Percentiles rank a stretch among this genome's conserved stretches.
Evolutionary conservation across 768 basidiomycete species (phyloP).

Genomic region (Leccinum variicolor): DNA sequence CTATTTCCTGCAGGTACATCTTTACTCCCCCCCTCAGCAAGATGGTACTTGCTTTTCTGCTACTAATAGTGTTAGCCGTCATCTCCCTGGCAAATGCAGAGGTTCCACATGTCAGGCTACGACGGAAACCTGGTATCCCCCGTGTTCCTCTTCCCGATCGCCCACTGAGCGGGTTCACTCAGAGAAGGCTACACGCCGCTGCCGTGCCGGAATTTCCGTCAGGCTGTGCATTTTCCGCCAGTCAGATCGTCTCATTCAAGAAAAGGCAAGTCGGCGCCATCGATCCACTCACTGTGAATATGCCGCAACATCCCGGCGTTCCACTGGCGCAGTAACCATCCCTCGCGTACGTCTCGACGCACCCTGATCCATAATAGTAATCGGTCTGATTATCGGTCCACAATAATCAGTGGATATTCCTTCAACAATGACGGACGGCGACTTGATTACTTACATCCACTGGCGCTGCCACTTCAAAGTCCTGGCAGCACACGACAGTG

Average conservation of each 20-base stretch:
- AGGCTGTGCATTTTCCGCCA: no score
- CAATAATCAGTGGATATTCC: background rate
- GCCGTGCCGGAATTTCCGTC: no score
- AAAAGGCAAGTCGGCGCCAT: background rate
- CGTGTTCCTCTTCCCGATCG: slow-evolving; percentile 10
- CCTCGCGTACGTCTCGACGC: background rate
- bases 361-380: background rate
- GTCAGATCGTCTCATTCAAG: background rate
- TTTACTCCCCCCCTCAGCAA: background rate
- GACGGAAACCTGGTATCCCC: slow-evolving; percentile 16
- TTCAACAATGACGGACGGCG: background rate
- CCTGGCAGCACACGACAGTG: background rate
- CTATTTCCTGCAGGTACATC: background rate
- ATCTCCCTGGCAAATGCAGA: slow-evolving; percentile 18
- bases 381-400: background rate
- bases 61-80: slow-evolving; percentile 10
- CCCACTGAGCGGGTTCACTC: no score
- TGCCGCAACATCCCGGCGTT: background rate
- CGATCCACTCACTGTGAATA: background rate
- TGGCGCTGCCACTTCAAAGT: background rate
- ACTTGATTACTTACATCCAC: background rate
- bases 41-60: slow-evolving; percentile 10
- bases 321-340: background rate
- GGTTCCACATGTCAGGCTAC: slow-evolving; percentile 19
- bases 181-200: no score